Base-by-base conservation (phyloP, 129 eudicot genomes). In the Centaurea solstitialis region DNA sequence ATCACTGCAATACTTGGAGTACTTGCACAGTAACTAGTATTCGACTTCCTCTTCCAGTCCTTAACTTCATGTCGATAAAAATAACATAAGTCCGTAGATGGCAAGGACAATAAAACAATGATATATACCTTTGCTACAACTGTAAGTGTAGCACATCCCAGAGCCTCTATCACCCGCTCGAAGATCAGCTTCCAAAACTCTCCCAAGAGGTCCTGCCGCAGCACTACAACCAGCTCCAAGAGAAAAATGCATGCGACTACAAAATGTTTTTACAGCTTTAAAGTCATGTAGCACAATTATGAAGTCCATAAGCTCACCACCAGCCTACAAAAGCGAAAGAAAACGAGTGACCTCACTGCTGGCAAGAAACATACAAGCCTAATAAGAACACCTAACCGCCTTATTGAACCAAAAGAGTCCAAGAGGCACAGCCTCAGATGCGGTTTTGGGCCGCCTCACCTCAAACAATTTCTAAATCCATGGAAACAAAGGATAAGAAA, bases 221-320 rank as follows among this genome's bases (percentile, higher is more conserved):
- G 93, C 98, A 91, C 99, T 96, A 83, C 98, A 96, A 69, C 99
- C 99, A 75, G 93, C 99, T 68, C 99, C 99, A 85, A 96, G 90
- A 79, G 99, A 96, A 87, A 96, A 91, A 87, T 96, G 99, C 98
- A 96, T 86, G 74, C 97, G 98, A 69, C 98, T 91, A 75, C 97
- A 95, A 80, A 95, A 95, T 50, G 99, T 93, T 87, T 93, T 96
- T 81, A 96, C 99, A 45, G 99, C 98, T 88, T 89, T 88, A 20
- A 82, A 80, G 73, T 96, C 97, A 80, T 96, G 99, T 77, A 96
- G 88, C 92, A 96, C 99, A 57, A 96, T 93, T 80, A 96, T 93
- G 90, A 96, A 93, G 87, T 96, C 99, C 92, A 90, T 89, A 70
- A 96, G 93, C 87, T 96, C 99, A 24, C 99, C 98, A 39, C 99